These are phyloP conservation scores for Thymus mandschuricus DNA, from an alignment of 257 asterid genomes.

Conservation along the genomic window DNA sequence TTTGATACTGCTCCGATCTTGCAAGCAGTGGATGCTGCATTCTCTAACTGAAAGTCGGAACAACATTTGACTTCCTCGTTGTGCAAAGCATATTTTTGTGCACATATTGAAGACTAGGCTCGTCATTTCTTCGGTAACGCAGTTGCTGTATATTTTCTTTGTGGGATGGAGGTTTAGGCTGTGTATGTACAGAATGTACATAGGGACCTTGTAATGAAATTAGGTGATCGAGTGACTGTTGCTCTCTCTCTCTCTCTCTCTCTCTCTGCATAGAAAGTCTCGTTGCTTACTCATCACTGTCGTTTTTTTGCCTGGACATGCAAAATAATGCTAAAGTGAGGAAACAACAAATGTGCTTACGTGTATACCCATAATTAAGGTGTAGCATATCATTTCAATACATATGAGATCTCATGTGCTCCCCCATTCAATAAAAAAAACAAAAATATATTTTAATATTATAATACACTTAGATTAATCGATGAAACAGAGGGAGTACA, in stretches of 20 bases:
- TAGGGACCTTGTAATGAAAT: conserved; percentile 27
- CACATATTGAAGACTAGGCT: conserved; percentile 28
- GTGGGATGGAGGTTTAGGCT: conserved; percentile 19
- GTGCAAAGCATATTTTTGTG: conserved; percentile 17
- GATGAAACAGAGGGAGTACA: too few species aligned
- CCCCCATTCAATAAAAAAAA: too few species aligned
- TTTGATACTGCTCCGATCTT: conserved; percentile 65
- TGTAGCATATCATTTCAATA: too few species aligned
- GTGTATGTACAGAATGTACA: conserved; percentile 40
- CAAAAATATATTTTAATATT: too few species aligned
- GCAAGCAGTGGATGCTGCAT: conserved; percentile 65
- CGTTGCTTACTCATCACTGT: too few species aligned
- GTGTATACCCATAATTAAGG: too few species aligned
- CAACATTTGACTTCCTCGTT: background rate
- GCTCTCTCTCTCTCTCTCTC: background rate
- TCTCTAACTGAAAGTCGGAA: conserved; percentile 42
- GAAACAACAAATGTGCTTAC: too few species aligned
- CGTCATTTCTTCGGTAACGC: conserved; percentile 9
- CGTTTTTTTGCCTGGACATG: too few species aligned
- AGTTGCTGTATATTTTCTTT: conserved; percentile 36
- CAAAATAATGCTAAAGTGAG: too few species aligned
- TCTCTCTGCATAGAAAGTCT: too few species aligned
- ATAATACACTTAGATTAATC: too few species aligned
- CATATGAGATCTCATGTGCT: too few species aligned
- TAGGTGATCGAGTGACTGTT: conserved; percentile 21